Base-by-base conservation (phyloP, 139 green algal genomes). In the Chlorella ohadii region DNA sequence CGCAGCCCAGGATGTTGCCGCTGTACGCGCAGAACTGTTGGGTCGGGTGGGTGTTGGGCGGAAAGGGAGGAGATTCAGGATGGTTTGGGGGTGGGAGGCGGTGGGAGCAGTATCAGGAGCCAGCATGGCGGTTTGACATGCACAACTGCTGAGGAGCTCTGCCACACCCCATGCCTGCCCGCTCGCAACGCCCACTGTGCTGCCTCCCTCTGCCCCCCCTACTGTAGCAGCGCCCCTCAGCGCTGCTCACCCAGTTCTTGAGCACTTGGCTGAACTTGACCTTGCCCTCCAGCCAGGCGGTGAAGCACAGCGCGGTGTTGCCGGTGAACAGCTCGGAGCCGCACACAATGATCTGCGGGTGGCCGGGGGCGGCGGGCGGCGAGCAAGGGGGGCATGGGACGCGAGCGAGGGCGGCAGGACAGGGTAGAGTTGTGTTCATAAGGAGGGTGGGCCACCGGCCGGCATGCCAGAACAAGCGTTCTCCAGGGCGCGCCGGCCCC, bases 291-390 rank as follows among this genome's bases (percentile, higher is more conserved):
- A 91, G 82, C n/a, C 93, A 65, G 0, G 95, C 93, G 23, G 88
- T 83, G 3, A 91, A 91, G 61, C 96, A 87, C 44, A 96, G 76
- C 0, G 92, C 90, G 41, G 93, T 93, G 88, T 97, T 97, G 78
- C 94, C 93, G 9, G 94, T 98, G 88, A 96, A 98, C 59, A 98
- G 91, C 90, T 98, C 95, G 13, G 91, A 91, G 51, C 95, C 95
- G 47, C 88, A 93, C 19, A 61, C 38, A 56, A 83, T 56, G 77
- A 83, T 83, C 77, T 83, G 77, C 16, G 36, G 33, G 27, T 27
- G 0, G 38, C 15, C n/a, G n/a, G n/a, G n/a, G n/a, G n/a, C n/a
- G n/a, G 77, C 16, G 36, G 33, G 27, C 22, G 0, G 38, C 15
- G n/a, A 3, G n/a, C 9, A 27, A 17, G 23, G 34, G 25, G 36